Base-by-base conservation (phyloP, 1,139 yeast genomes). In the Geotrichum carabidarum region DNA sequence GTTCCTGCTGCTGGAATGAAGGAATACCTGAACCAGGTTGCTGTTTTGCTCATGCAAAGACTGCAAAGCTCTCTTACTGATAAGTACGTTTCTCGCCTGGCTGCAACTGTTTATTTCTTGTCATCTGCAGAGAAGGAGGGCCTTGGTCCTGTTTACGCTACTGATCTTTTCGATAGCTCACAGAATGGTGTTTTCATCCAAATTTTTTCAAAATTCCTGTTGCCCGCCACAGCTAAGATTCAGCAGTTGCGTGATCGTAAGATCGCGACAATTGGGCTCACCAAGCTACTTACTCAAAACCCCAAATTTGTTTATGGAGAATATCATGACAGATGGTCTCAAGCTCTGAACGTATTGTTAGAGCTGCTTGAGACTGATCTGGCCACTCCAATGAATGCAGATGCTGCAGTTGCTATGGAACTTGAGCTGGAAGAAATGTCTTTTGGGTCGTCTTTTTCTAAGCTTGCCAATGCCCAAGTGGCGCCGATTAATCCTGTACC, bases 401-500 rank as follows among this genome's bases (percentile, higher is more conserved):
- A 58, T 54, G 4, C 55, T 65, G 68, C 73, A 31, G 59, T 60
- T 5, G 65, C 69, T 14, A 61, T 75, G 44, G 88, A 82, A 54
- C 68, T 81, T 42, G 90, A 84, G 58, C 69, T 78, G 46, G 88
- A 83, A 46, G 83, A 83, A 44, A 68, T 80, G 31, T 76, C 94
- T 0, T 93, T 90, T 71, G 98, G 98, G 1, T 84, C 96, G 0
- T 82, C 83, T 51, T 93, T 81, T 69, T 86, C 95, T 48, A 83
- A 80, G 65, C 74, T 93, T 57, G 80, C 79, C 1, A 79, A 88
- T 1, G 83, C 91, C 48, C 76, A 80, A 41, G 71, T 72, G 15
- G 79, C 78, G 59, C 76, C 83, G 6, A 78, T 80, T 61, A 97
- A 93, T 68, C 96, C 97, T 1, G 70, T 83, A 36, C 77, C 82